Conservation (phyloP, 176 grass and related monocot species). For the Oryza punctata region DNA sequence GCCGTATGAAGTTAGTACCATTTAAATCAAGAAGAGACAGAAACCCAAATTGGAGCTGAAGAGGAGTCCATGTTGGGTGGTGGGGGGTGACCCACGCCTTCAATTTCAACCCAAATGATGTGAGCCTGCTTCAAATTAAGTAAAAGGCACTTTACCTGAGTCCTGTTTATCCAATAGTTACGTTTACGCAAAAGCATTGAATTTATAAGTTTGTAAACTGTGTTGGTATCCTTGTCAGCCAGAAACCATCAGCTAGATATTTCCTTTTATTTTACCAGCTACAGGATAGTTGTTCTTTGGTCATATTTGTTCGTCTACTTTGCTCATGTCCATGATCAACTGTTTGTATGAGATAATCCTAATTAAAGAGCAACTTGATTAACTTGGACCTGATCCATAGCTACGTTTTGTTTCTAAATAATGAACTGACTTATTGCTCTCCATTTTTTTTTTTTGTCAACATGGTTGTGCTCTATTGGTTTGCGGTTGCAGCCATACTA, state of each 20-base stretch:
- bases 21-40: neutral
- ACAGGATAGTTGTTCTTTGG: neutral
- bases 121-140: conserved; percentile 4
- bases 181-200: conserved; percentile 5
- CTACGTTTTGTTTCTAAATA: conserved; percentile 20
- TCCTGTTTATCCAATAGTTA: neutral
- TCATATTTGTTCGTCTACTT: conserved; percentile 22
- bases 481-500: conserved; percentile 13
- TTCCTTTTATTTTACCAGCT: conserved; percentile 14
- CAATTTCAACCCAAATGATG: neutral
- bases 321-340: neutral
- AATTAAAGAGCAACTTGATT: neutral
- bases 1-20: neutral
- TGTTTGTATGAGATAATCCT: conserved; percentile 1
- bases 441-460: neutral
- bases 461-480: neutral
- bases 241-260: neutral
- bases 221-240: neutral
- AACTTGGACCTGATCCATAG: neutral
- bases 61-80: neutral
- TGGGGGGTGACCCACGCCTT: neutral
- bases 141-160: neutral
- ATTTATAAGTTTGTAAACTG: neutral
- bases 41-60: neutral
- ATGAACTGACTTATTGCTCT: neutral